Evolutionary conservation across 2,329 filamentous ascomycete genomes (phyloP).

Genomic region (Calonectria pauciramosa): DNA sequence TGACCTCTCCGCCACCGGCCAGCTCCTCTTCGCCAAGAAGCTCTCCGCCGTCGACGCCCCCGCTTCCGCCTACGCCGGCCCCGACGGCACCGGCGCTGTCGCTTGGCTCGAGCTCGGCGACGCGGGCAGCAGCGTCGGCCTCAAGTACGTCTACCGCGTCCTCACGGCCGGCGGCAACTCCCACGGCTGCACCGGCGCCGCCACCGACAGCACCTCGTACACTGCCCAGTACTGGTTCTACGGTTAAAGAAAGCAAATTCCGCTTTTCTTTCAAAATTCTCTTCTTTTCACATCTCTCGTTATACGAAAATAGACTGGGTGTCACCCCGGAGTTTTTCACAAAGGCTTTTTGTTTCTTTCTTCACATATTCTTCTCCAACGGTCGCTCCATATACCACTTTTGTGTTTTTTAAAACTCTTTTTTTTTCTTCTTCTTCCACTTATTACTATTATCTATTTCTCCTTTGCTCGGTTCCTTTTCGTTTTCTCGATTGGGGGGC

Average conservation of each 20-base stretch:
- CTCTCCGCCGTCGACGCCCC: slow-evolving; percentile 66
- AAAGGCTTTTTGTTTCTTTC: neutral
- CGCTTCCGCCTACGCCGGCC: slow-evolving; percentile 58
- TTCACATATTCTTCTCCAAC: slow-evolving; percentile 38
- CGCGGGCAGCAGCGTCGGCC: slow-evolving; percentile 54
- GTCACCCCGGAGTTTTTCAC: slow-evolving; percentile 32
- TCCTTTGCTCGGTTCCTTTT: neutral
- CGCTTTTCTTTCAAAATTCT: neutral
- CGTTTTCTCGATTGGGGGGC: too few relatives aligned
- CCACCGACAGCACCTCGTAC: slow-evolving; percentile 67
- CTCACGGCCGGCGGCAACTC: slow-evolving; percentile 65
- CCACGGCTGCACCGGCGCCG: slow-evolving; percentile 58
- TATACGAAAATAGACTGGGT: slow-evolving; percentile 39
- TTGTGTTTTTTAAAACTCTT: neutral
- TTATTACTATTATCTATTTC: neutral
- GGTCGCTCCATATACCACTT: slow-evolving; percentile 30
- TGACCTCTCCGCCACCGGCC: slow-evolving; percentile 58
- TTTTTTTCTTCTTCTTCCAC: slow-evolving; percentile 6
- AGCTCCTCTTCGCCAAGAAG: slow-evolving; percentile 63
- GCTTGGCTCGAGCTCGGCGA: slow-evolving; percentile 66
- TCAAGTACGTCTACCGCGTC: slow-evolving; percentile 66
- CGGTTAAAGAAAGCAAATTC: slow-evolving; percentile 45
- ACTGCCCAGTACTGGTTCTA: slow-evolving; percentile 72
- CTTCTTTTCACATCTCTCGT: slow-evolving; percentile 23
- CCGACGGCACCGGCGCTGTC: slow-evolving; percentile 65